Percentiles rank a stretch among this genome's conserved stretches.
These are phyloP conservation scores for Trichothecium sympodiale DNA, from an alignment of 2,329 filamentous ascomycete genomes.

Conservation along the genomic window DNA sequence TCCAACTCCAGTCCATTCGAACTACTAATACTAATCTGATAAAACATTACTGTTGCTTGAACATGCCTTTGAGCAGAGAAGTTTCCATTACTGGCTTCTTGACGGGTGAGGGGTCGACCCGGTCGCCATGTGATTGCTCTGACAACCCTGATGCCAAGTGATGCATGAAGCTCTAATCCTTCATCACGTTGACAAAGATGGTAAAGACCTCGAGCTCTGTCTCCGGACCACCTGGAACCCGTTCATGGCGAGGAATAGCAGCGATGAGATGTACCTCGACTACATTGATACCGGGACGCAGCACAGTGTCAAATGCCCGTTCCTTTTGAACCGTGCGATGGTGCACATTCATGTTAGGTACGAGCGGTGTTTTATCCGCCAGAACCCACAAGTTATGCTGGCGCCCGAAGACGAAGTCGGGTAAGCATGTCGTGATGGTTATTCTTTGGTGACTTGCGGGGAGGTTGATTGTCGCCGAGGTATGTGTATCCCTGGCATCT, in stretches of 20 bases:
- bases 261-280: slow-evolving; percentile 72
- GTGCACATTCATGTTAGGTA: slow-evolving; percentile 31
- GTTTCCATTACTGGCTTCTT: no score
- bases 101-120: no score
- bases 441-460: slow-evolving; percentile 58
- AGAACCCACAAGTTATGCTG: slow-evolving; percentile 69
- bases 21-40: no score
- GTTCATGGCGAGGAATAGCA: slow-evolving; percentile 50
- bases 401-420: slow-evolving; percentile 50
- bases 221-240: slow-evolving; percentile 44
- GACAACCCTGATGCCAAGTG: background rate
- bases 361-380: slow-evolving; percentile 55
- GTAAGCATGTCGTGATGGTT: slow-evolving; percentile 58
- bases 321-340: slow-evolving; percentile 46
- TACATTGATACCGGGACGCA: slow-evolving; percentile 64
- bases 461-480: slow-evolving; percentile 62
- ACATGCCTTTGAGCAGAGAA: no score
- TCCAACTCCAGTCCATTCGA: no score
- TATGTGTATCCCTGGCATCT: slow-evolving; percentile 53
- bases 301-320: slow-evolving; percentile 63
- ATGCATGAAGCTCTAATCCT: slow-evolving; percentile 18
- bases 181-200: slow-evolving; percentile 61
- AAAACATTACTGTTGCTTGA: no score
- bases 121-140: no score
- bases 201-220: slow-evolving; percentile 72